Conservation (phyloP, 805 yeast species). For the Ogataea wickerhamii region DNA sequence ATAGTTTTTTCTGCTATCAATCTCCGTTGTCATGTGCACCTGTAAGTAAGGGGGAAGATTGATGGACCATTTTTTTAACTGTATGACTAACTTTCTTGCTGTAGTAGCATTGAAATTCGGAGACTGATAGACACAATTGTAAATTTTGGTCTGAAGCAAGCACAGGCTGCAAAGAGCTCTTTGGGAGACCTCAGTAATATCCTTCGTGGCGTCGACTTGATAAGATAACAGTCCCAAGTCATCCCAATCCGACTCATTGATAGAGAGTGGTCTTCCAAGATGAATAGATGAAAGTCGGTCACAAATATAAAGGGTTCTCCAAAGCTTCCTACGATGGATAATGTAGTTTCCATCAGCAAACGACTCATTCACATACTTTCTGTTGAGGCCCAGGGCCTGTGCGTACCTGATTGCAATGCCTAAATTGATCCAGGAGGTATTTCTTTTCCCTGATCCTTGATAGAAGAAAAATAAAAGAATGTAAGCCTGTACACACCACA, state of each 20-base stretch:
- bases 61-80: constrained; percentile 34
- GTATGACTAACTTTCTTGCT: constrained; percentile 35
- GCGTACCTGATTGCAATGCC: constrained; percentile 42
- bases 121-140: constrained; percentile 33
- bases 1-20: constrained; percentile 12
- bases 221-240: constrained; percentile 24
- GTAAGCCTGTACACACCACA: constrained; percentile 42
- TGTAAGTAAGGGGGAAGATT: constrained; percentile 33
- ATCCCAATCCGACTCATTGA: constrained; percentile 38
- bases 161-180: constrained; percentile 30
- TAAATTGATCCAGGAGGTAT: constrained; percentile 42
- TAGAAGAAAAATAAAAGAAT: constrained; percentile 39
- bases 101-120: constrained; percentile 29
- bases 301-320: constrained; percentile 15
- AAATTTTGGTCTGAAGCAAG: constrained; percentile 30
- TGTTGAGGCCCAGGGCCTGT: constrained; percentile 40
- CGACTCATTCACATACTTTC: constrained; percentile 37
- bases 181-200: constrained; percentile 25
- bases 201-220: constrained; percentile 19
- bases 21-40: constrained; percentile 24
- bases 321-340: constrained; percentile 31
- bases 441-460: constrained; percentile 37
- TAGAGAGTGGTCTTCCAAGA: constrained; percentile 37
- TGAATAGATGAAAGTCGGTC: constrained; percentile 30
- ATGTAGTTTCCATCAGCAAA: constrained; percentile 29